Percentiles rank a stretch among this genome's conserved stretches.
phyloP scores from a whole-genome alignment of 306 rosid species.

The Cicer cuneatum region DNA sequence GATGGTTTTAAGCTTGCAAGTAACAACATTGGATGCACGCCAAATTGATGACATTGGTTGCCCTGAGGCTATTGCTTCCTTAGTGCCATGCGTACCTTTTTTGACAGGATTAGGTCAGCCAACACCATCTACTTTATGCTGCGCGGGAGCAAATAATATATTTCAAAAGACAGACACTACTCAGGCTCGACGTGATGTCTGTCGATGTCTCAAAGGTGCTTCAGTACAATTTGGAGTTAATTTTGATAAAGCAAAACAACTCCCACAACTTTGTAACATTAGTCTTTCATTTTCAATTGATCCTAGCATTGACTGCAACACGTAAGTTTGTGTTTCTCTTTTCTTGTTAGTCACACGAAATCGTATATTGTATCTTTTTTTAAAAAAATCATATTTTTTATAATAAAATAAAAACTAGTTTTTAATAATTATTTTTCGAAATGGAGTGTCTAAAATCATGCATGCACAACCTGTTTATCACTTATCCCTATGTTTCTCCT shows the following conservation, averaged over 20 bases:
- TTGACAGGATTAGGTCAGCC: neutral
- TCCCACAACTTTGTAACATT: neutral
- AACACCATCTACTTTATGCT: neutral
- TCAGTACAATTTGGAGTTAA: neutral
- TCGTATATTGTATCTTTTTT: too few relatives aligned
- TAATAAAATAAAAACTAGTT: too few relatives aligned
- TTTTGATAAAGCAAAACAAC: neutral
- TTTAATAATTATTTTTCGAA: too few relatives aligned
- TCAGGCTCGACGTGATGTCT: neutral
- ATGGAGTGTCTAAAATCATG: neutral
- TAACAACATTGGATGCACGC: too few relatives aligned
- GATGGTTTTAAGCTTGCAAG: too few relatives aligned
- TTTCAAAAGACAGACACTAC: neutral
- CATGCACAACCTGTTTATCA: too few relatives aligned
- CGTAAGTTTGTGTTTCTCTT: neutral
- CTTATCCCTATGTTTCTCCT: too few relatives aligned
- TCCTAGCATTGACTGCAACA: neutral
- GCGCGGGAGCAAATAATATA: neutral
- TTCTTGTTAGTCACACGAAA: neutral
- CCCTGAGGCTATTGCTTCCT: neutral
- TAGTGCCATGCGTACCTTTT: neutral
- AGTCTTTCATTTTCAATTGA: neutral
- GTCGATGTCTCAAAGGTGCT: slow-evolving; percentile 2
- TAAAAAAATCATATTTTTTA: too few relatives aligned
- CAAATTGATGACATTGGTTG: too few relatives aligned